phyloP scores from a whole-genome alignment of 306 rosid species.

The Senna siamea region DNA sequence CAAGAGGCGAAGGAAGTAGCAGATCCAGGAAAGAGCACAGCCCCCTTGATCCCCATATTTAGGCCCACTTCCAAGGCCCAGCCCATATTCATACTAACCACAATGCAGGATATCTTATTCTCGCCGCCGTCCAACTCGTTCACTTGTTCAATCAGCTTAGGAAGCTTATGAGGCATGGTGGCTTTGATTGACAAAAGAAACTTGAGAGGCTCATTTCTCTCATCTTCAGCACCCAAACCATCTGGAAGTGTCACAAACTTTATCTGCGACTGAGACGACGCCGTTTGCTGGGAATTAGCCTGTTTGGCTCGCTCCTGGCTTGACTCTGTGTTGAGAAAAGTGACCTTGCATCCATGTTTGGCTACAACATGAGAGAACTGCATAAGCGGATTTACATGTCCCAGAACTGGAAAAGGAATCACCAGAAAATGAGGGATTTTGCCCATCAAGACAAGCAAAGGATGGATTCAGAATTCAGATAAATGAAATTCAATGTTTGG shows the following conservation, averaged over 20 bases:
- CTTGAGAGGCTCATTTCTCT: background rate
- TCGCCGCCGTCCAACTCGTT: background rate
- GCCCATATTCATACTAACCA: background rate
- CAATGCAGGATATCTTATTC: background rate
- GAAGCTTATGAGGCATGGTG: background rate
- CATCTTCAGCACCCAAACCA: background rate
- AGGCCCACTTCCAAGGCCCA: slow-evolving; percentile 10
- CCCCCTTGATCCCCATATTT: background rate
- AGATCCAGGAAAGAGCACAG: background rate
- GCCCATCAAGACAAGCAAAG: no score
- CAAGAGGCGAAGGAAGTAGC: background rate
- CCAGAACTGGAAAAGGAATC: background rate
- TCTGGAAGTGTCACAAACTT: background rate
- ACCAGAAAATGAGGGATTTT: background rate
- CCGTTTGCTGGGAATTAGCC: background rate
- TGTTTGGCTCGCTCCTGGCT: background rate
- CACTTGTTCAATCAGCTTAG: background rate
- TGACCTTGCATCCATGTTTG: background rate
- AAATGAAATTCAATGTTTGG: no score
- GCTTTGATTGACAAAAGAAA: background rate
- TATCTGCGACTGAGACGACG: background rate
- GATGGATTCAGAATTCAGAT: no score
- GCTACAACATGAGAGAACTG: background rate
- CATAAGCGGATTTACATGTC: background rate
- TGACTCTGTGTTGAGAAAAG: background rate